Evolutionary conservation across 2,329 filamentous ascomycete species (phyloP), one percentile per base, ranked within the genome.

Genomic region (Plenodomus biglobosus): DNA sequence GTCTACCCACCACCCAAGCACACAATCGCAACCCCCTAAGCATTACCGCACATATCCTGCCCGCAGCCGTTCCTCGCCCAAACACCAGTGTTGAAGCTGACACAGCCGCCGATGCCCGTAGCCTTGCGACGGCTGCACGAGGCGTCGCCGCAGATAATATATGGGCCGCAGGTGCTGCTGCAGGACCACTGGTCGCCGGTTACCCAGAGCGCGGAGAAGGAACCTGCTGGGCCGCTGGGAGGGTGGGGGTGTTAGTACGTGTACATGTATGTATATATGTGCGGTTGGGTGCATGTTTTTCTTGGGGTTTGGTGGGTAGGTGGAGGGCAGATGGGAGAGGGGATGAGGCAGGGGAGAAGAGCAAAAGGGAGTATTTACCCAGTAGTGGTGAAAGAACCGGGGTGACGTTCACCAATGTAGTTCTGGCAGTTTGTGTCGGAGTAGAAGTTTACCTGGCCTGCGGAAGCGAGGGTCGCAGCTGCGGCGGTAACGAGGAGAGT

Each of bases 381-480:
- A 10, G 46, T 46, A 7, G 44, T 55, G 21, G 50, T 39, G 27
- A 17, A 46, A 1, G 42, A 34, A 18, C 34, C 49, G 2, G 56
- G 56, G 32, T 53, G 47, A 1, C 30, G 13, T 38, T 46, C 41
- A 17, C 56, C 56, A 27, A 59, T 56, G 46, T 59, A 59, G 41
- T 56, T 55, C 15, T 55, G 34, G 42, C 56, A 56, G 34, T 55
- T 55, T 8, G 46, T 51, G 42, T 59, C 53, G 7, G 51, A 56
- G 42, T 59, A 59, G 22, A 59, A 59, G 40, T 59, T 59, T 4
- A 59, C 50, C n/a, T 59, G 53, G 27, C 53, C 56, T 8, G 56
- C 56, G 3, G 53, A 42, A 7, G 40, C 51, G 5, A 48, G 41
- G 37, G 54, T 22, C 41, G 27, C 34, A 8, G 45, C 46, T 7